phyloP scores from a whole-genome alignment of 805 yeast species.

The Metschnikowia dekortorum region DNA sequence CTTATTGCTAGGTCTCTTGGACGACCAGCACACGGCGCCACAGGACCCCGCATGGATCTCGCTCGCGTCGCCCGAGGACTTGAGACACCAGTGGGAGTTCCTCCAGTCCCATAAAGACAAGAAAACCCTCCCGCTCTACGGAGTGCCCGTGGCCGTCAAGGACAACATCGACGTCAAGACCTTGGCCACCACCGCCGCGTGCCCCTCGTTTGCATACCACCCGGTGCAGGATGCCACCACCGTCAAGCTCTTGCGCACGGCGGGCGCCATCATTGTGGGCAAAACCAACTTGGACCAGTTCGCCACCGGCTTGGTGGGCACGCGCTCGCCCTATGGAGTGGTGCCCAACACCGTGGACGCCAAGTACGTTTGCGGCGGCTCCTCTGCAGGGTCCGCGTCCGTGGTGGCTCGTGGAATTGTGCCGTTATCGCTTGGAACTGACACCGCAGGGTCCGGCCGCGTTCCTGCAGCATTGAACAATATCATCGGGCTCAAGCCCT shows the following conservation, averaged over 20 bases:
- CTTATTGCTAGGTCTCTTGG: constrained; percentile 42
- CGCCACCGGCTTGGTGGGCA: constrained; percentile 96
- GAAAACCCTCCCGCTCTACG: constrained; percentile 63
- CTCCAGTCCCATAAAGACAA: constrained; percentile 60
- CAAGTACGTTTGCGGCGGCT: constrained; percentile 88
- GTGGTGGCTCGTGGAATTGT: constrained; percentile 88
- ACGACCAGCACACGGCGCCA: constrained; percentile 48
- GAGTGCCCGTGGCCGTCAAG: constrained; percentile 93
- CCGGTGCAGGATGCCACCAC: constrained; percentile 74
- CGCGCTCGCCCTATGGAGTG: constrained; percentile 90
- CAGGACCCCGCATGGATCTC: constrained; percentile 93
- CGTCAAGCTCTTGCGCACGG: constrained; percentile 67
- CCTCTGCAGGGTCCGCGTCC: constrained; percentile 93
- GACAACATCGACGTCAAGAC: constrained; percentile 90
- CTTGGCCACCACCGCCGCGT: constrained; percentile 88
- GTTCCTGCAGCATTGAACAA: constrained; percentile 96
- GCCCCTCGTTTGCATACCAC: constrained; percentile 72
- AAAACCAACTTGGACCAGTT: constrained; percentile 95
- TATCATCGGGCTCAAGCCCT: constrained; percentile 87
- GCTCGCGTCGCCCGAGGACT: constrained; percentile 55
- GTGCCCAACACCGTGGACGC: constrained; percentile 75
- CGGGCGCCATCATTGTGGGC: constrained; percentile 91
- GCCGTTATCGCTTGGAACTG: constrained; percentile 89
- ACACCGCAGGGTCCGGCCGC: constrained; percentile 97
- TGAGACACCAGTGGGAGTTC: constrained; percentile 73